Evolutionary conservation across 2,329 filamentous ascomycete genomes (phyloP), one percentile per base, ranked within the genome.

Genomic region (Claviceps monticola): DNA sequence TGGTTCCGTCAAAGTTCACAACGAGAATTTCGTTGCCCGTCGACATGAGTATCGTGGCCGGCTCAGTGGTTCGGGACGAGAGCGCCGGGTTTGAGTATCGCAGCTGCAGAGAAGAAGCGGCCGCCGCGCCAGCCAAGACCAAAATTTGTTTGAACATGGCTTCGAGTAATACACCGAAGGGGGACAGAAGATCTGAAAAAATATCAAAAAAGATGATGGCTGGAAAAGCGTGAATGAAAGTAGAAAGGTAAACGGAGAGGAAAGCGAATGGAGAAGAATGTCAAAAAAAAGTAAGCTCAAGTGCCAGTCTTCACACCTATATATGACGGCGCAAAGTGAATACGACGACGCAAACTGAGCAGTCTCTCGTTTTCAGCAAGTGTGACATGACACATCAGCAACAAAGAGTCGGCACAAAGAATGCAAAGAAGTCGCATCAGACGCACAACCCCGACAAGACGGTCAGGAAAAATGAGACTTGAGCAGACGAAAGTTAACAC

Each of bases 1-100:
- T 56, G 17, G 57, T 55, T 51, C 67, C 71, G 56, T 71, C 63
- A 52, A 71, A 75, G 49, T 69, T 60, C 55, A 68, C 70, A 2
- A 70, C 58, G 13, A 66, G 59, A 55, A 76, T 68, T 50, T 67
- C 62, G 42, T 63, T 66, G 2, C 68, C 64, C 37, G 65, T 64
- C 50, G 71, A 68, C 50, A 75, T 59, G 48, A 76, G 55, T 19
- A 76, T 21, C 42, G 49, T 53, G 51, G 51, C 3, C 29, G 1
- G 3, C 5, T 36, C 17, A 9, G 38, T 23, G 37, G 17, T 26
- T 14, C 9, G 39, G 0, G 13, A 39, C 21, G 21, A 13, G 11
- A 41, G 19, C 21, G 3, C 5, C 21, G 48, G 0, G 16, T 16
- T 16, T 17, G 29, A 9, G 29, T 34, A 2, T 9, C 5, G 29